Percentiles rank a stretch among this genome's conserved stretches.
These are phyloP conservation scores for Diutina ranongensis DNA, from an alignment of 1,139 yeast species.

Conservation along the genomic window DNA sequence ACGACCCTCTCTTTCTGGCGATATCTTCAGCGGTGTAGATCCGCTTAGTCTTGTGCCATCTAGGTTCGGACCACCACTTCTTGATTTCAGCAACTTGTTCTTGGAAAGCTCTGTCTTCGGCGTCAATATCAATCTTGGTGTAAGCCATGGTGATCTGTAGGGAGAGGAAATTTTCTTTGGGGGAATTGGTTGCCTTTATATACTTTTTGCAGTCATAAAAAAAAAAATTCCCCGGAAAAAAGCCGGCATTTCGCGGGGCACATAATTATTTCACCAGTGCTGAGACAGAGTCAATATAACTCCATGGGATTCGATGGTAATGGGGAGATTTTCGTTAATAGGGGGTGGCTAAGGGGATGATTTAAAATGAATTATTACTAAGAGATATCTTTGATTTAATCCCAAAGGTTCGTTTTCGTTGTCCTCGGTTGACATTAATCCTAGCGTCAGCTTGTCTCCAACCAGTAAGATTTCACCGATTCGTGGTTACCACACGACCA, in stretches of 20 bases:
- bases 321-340: not conserved
- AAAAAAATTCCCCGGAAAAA: slow-evolving; percentile 3
- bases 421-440: not conserved
- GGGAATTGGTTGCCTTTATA: not conserved
- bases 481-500: not conserved
- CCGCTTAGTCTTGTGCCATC: slow-evolving; percentile 85
- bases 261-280: not conserved
- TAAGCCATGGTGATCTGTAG: slow-evolving; percentile 24
- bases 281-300: not conserved
- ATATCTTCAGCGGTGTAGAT: slow-evolving; percentile 84
- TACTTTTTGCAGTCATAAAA: not conserved
- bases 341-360: not conserved
- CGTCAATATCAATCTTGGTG: slow-evolving; percentile 42
- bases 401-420: no score
- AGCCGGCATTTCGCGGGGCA: not conserved
- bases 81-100: slow-evolving; percentile 62
- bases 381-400: no score
- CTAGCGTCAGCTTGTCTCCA: not conserved
- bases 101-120: slow-evolving; percentile 57
- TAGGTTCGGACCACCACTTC: slow-evolving; percentile 87
- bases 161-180: not conserved
- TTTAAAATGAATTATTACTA: no score
- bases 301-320: not conserved
- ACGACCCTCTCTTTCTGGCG: slow-evolving; percentile 77
- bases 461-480: not conserved